phyloP scores from a whole-genome alignment of 371 early-diverging fungal species.

The Chytridium lagenaria region DNA sequence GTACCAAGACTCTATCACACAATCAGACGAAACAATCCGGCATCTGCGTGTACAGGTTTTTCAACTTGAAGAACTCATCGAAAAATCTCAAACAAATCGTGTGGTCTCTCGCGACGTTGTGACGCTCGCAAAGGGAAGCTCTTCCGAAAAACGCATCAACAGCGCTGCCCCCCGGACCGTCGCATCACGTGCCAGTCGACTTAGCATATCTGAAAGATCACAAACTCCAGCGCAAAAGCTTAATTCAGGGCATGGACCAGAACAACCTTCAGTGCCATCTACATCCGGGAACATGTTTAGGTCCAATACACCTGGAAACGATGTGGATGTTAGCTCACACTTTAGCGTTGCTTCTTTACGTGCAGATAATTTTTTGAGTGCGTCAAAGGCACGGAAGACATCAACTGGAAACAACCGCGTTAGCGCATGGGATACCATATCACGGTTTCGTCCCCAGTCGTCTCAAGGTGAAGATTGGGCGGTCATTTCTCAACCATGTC shows the following conservation, averaged over 20 bases:
- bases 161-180: constrained; percentile 1
- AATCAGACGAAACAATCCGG: constrained; percentile 12
- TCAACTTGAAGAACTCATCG: constrained; percentile 17
- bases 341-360: not conserved
- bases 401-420: not conserved
- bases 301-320: no score
- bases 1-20: constrained; percentile 1
- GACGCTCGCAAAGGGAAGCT: not conserved
- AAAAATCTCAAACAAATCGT: not conserved
- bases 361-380: not conserved
- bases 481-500: not conserved
- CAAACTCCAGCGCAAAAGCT: not conserved
- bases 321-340: not conserved
- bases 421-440: not conserved
- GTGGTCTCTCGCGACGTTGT: not conserved
- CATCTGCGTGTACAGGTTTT: constrained; percentile 1
- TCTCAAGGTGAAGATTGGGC: not conserved
- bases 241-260: not conserved
- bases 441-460: not conserved
- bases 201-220: not conserved
- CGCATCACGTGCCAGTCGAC: not conserved
- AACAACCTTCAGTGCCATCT: no score
- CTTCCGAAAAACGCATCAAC: constrained; percentile 2
- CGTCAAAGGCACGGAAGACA: not conserved
- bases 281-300: no score